Percentiles rank a stretch among this genome's conserved stretches.
Conservation (phyloP, 2,329 filamentous ascomycete genomes). For the Cytospora paraplurivora region DNA sequence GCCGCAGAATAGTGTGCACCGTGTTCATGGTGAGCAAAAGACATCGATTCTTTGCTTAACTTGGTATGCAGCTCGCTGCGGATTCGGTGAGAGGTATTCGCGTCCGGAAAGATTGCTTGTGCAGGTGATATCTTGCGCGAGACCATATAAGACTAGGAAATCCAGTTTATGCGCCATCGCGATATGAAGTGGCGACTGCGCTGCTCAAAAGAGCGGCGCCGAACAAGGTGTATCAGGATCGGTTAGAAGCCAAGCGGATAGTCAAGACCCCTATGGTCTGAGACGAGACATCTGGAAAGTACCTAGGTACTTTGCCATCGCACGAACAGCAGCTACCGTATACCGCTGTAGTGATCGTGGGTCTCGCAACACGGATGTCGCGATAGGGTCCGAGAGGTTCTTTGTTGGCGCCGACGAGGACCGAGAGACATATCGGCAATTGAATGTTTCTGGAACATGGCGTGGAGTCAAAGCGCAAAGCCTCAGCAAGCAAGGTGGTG, state of each 20-base stretch:
- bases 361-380: constrained; percentile 1
- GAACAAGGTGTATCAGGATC: constrained; percentile 3
- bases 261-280: too few species aligned
- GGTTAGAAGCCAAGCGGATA: too few species aligned
- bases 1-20: neutral
- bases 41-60: constrained; percentile 8
- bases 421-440: neutral
- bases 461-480: constrained; percentile 18
- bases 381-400: neutral
- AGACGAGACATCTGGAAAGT: too few species aligned
- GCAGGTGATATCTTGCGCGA: neutral
- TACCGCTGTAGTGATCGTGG: too few species aligned
- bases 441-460: constrained; percentile 19
- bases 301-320: too few species aligned
- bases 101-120: constrained; percentile 6
- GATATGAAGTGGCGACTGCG: constrained; percentile 2
- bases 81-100: constrained; percentile 17
- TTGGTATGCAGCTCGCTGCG: constrained; percentile 11
- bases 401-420: neutral
- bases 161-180: constrained; percentile 9
- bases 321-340: too few species aligned
- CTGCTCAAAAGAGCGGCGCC: neutral
- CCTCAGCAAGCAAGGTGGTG: constrained; percentile 10
- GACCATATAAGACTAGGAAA: constrained; percentile 1
- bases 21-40: neutral